Base-by-base conservation (phyloP, 139 green algal genomes). In the Chlamydomonas sphaeroides region DNA sequence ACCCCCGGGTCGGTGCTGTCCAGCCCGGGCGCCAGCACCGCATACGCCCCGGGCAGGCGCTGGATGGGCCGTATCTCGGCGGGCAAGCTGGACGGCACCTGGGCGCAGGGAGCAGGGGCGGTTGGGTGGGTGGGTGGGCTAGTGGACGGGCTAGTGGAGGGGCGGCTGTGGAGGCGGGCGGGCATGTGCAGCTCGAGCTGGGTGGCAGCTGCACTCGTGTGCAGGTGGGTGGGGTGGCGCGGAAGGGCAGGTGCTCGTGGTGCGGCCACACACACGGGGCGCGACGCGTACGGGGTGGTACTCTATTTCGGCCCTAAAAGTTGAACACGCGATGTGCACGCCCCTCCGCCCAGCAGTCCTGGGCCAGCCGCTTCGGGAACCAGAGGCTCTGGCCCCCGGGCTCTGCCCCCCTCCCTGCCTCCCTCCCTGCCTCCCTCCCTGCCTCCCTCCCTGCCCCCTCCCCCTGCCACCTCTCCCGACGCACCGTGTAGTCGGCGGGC, bases 401-500 rank as follows among this genome's bases (percentile, higher is more conserved):
- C 26, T 26, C 42, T 41, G 10, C 10, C 30, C 32, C 69, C 33
- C 32, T 1, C 39, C 14, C 32, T 51, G 33, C 33, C 70, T 1
- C 63, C 35, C 35, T n/a, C 59, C 30, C 59, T 23, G 18, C 21
- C n/a, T 5, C 59, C 1, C n/a, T 28, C 28, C 28, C 26, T 8
- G 14, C 28, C 7, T 18, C 57, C 30, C 28, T 5, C 57, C 32
- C 11, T 35, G 17, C 53, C 36, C 74, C 2, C 56, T n/a, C n/a
- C 18, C 49, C 48, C 69, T 6, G 3, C 49, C 48, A 1, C 49
- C 41, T 20, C 6, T 56, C 26, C 65, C n/a, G n/a, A n/a, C n/a
- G n/a, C n/a, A 87, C 83, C 83, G 84, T 35, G 68, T 84, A 88
- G 32, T 84, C 76, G 32, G 39, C 14, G 7, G 84, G 77, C 84